Percentiles rank a stretch among this genome's conserved stretches.
phyloP scores from a whole-genome alignment of 345 rosid species.

The Rubroshorea leprosula region DNA sequence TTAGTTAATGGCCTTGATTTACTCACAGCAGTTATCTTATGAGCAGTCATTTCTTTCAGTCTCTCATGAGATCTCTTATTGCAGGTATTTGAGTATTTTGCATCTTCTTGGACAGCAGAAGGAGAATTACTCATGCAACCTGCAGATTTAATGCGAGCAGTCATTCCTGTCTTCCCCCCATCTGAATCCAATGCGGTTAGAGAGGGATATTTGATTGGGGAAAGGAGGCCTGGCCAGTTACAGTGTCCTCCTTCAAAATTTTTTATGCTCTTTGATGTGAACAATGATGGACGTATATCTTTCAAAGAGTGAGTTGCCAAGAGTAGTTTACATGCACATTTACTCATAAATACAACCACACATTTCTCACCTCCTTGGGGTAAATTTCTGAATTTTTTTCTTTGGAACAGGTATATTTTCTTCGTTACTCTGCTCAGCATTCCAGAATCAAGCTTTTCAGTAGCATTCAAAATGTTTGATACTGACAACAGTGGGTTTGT shows the following conservation, averaged over 20 bases:
- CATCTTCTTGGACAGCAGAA: constrained; percentile 30
- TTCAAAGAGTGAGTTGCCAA: constrained; percentile 58
- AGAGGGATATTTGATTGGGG: constrained; percentile 35
- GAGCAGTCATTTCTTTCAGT: neutral
- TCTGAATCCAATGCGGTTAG: constrained; percentile 48
- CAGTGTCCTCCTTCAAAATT: constrained; percentile 52
- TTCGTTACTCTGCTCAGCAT: constrained; percentile 59
- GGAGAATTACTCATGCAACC: constrained; percentile 64
- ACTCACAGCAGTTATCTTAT: neutral
- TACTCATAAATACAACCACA: constrained; percentile 15
- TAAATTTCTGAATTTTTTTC: neutral
- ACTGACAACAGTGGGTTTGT: constrained; percentile 54
- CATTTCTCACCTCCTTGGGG: neutral
- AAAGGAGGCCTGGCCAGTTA: constrained; percentile 36
- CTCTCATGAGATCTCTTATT: neutral
- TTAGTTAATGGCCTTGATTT: neutral
- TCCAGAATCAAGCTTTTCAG: constrained; percentile 61
- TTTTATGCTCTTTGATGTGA: constrained; percentile 64
- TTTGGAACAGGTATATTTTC: constrained; percentile 48
- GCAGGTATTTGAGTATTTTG: constrained; percentile 64
- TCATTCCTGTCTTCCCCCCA: constrained; percentile 77
- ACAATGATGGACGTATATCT: constrained; percentile 59
- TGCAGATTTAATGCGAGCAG: constrained; percentile 61
- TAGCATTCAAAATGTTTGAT: constrained; percentile 69
- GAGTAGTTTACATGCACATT: too few species aligned